A percentile compares a stretch with the other conserved stretches of the same genome.
These are phyloP conservation scores for Saccharum spontaneum DNA, from an alignment of 176 grass and related monocot species.

Conservation along the genomic window DNA sequence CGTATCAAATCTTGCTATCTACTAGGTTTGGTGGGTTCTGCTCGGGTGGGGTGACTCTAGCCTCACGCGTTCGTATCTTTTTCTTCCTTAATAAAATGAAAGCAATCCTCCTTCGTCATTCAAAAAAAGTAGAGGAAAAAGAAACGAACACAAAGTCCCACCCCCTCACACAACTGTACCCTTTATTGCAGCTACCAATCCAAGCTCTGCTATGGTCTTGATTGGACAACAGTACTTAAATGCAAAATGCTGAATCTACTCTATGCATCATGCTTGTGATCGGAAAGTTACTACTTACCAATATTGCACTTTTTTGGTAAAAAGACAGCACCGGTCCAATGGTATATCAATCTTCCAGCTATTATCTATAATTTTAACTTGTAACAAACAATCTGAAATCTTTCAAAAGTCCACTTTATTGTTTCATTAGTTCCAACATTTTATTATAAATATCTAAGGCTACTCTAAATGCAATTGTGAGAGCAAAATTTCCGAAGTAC, in stretches of 20 bases:
- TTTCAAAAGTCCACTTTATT: neutral
- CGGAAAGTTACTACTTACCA: neutral
- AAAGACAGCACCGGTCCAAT: neutral
- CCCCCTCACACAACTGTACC: neutral
- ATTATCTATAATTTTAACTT: neutral
- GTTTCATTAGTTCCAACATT: neutral
- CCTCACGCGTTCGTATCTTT: neutral
- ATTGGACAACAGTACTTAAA: neutral
- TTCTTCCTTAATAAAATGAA: neutral
- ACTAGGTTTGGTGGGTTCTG: neutral
- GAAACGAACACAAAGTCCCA: neutral
- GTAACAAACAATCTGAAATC: neutral
- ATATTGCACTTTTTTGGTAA: neutral
- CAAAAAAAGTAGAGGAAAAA: neutral
- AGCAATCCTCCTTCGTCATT: neutral
- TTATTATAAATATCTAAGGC: neutral
- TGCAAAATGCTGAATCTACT: neutral
- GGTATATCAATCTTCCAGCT: neutral
- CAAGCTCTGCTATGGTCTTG: neutral
- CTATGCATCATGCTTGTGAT: constrained; percentile 7
- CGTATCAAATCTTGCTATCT: neutral
- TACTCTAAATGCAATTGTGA: neutral
- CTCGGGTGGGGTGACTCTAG: neutral
- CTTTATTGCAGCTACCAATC: neutral
- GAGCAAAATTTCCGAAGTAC: neutral